These are phyloP conservation scores for Medicago ruthenica DNA, from an alignment of 306 rosid genomes.

Conservation along the genomic window DNA sequence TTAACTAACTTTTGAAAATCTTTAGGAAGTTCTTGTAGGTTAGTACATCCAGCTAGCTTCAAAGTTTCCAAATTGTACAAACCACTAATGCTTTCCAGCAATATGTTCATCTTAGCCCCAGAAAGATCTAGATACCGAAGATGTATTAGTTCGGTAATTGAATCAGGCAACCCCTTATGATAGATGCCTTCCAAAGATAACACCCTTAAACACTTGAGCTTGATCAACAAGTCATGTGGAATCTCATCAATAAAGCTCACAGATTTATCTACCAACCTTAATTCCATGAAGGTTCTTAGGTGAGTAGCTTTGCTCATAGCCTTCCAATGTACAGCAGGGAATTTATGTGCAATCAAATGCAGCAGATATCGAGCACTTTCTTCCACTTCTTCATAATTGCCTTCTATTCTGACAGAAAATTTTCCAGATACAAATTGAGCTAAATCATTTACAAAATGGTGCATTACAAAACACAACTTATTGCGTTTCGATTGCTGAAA, in stretches of 20 bases:
- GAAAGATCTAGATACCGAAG: conserved; percentile 44
- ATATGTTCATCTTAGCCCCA: not conserved
- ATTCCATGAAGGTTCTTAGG: conserved; percentile 39
- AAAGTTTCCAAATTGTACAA: conserved; percentile 50
- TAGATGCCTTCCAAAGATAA: conserved; percentile 41
- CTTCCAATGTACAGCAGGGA: conserved; percentile 26
- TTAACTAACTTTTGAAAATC: conserved; percentile 39
- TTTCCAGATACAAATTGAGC: conserved; percentile 48
- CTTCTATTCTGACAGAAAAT: conserved; percentile 49
- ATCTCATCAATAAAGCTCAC: conserved; percentile 1
- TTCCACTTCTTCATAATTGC: conserved; percentile 16
- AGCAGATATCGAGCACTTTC: conserved; percentile 45
- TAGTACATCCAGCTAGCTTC: conserved; percentile 33
- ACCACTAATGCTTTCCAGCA: conserved; percentile 35
- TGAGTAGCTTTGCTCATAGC: conserved; percentile 26
- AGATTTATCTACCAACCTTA: conserved; percentile 14
- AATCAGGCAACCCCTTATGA: conserved; percentile 31
- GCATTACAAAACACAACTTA: conserved; percentile 46
- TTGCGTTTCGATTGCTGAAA: conserved; percentile 43
- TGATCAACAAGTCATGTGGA: conserved; percentile 37
- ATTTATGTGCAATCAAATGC: conserved; percentile 33
- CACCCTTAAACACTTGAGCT: conserved; percentile 40
- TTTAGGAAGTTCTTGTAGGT: conserved; percentile 37
- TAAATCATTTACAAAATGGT: conserved; percentile 50
- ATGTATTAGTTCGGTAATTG: conserved; percentile 39